These are phyloP conservation scores for Blastocrithidia nonstop DNA, from an alignment of 208 protist species.

Conservation along the genomic window DNA sequence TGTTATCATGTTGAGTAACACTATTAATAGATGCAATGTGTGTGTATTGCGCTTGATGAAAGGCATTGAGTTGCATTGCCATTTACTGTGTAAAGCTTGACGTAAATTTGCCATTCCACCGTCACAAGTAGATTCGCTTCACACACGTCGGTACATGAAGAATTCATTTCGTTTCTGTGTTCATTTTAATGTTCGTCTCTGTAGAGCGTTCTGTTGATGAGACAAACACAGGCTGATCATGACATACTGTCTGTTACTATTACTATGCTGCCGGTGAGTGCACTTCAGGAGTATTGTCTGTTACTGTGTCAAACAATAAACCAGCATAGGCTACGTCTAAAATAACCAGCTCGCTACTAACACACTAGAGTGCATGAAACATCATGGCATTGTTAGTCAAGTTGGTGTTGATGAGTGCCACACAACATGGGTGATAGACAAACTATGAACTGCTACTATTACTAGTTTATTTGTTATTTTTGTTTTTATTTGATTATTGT, in stretches of 20 bases:
- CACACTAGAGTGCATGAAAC: slow-evolving; percentile 22
- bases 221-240: too few species aligned
- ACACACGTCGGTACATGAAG: slow-evolving; percentile 25
- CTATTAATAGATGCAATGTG: too few species aligned
- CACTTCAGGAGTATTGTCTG: background rate
- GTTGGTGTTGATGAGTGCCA: slow-evolving; percentile 50
- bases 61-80: too few species aligned
- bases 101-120: slow-evolving; percentile 6
- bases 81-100: slow-evolving; percentile 8
- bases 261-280: too few species aligned
- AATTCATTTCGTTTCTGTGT: background rate
- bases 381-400: slow-evolving; percentile 32
- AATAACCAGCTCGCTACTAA: slow-evolving; percentile 14
- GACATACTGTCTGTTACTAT: too few species aligned
- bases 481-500: slow-evolving; percentile 4
- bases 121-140: slow-evolving; percentile 38
- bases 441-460: slow-evolving; percentile 3
- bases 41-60: too few species aligned
- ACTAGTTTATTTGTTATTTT: slow-evolving; percentile 8
- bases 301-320: slow-evolving; percentile 17
- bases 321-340: slow-evolving; percentile 18
- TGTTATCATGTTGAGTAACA: too few species aligned
- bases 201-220: background rate
- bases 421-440: slow-evolving; percentile 26
- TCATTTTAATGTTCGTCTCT: background rate